These are phyloP conservation scores for Fusarium transvaalense DNA, from an alignment of 2,329 filamentous ascomycete genomes.

Conservation along the genomic window DNA sequence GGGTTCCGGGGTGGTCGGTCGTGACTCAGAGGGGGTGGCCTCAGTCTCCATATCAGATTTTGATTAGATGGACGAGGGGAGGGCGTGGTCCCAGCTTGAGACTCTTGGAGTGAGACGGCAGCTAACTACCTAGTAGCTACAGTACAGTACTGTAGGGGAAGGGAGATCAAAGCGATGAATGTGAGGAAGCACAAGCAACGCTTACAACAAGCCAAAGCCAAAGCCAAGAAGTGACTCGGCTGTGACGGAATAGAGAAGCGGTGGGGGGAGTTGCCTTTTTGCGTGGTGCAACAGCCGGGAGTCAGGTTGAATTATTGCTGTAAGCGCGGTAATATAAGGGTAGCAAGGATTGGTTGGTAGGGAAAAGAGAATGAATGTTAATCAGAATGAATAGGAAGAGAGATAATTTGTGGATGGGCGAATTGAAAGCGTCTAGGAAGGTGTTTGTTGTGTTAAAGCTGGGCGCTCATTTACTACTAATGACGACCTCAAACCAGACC, in stretches of 20 bases:
- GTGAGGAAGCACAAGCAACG: constrained; percentile 24
- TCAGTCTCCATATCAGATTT: constrained; percentile 47
- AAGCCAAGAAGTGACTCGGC: constrained; percentile 36
- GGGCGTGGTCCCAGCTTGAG: constrained; percentile 30
- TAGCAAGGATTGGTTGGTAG: constrained; percentile 31
- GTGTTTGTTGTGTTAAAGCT: background rate
- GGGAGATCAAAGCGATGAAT: background rate
- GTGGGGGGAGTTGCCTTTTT: constrained; percentile 21
- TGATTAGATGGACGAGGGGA: constrained; percentile 13
- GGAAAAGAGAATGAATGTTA: constrained; percentile 12
- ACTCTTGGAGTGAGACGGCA: constrained; percentile 28
- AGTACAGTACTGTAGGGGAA: background rate
- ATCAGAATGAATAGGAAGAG: constrained; percentile 30
- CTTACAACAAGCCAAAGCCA: background rate
- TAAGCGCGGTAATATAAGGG: constrained; percentile 12
- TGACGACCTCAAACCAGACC: background rate
- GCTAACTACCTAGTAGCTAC: constrained; percentile 4
- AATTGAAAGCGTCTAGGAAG: constrained; percentile 7
- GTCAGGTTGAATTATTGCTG: constrained; percentile 4
- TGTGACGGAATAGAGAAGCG: constrained; percentile 33
- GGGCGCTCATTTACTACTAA: background rate
- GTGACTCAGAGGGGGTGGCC: constrained; percentile 46
- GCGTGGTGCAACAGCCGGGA: constrained; percentile 33
- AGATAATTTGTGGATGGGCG: constrained; percentile 28
- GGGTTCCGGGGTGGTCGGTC: constrained; percentile 51